Percentiles rank a stretch among this genome's conserved stretches.
Conservation (phyloP, 176 grass and related monocot genomes). For the Thalia dealbata region DNA sequence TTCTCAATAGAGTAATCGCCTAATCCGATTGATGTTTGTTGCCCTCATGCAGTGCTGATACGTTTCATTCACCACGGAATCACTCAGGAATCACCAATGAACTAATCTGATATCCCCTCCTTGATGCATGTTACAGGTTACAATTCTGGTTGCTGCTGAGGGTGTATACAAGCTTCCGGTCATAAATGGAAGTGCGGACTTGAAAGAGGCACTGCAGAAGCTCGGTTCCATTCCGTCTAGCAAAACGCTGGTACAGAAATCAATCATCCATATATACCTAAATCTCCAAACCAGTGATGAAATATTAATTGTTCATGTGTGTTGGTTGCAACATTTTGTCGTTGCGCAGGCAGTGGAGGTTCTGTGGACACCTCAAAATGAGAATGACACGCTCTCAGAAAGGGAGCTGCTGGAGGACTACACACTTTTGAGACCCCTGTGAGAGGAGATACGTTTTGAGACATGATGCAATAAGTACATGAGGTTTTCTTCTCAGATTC, state of each 20-base stretch:
- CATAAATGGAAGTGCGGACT: conserved; percentile 76
- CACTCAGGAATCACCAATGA: no score
- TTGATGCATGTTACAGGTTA: conserved; percentile 37
- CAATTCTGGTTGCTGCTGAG: conserved; percentile 82
- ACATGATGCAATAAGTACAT: neutral
- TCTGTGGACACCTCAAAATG: conserved; percentile 92
- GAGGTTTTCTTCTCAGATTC: neutral
- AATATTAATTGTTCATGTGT: neutral
- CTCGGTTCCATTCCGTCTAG: conserved; percentile 75
- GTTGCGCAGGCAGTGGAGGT: conserved; percentile 69
- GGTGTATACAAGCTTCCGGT: conserved; percentile 69
- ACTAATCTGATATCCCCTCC: neutral
- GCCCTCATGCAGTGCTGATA: neutral
- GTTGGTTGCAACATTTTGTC: neutral
- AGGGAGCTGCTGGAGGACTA: conserved; percentile 90
- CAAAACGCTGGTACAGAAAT: conserved; percentile 58
- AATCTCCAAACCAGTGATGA: neutral
- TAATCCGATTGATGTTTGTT: neutral
- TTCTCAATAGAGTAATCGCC: no score
- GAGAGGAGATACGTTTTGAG: neutral
- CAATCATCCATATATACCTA: neutral
- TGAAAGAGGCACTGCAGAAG: conserved; percentile 72
- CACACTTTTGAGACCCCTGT: conserved; percentile 59
- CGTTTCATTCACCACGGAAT: no score
- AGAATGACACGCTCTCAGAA: conserved; percentile 81